Base-by-base conservation (phyloP, 345 rosid species). In the Rhizophora mangle region DNA sequence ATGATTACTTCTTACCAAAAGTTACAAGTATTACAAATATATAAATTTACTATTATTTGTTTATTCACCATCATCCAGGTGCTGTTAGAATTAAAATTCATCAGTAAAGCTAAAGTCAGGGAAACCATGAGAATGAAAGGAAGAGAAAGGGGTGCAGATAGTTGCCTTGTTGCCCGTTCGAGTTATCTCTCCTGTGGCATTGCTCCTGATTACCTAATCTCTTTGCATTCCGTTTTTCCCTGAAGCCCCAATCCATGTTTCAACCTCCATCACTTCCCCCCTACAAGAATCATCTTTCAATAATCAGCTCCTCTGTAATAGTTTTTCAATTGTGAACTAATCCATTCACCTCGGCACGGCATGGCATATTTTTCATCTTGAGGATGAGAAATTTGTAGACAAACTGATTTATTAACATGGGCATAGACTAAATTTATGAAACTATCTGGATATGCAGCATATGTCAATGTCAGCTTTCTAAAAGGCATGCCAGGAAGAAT, bases 21-120 rank as follows among this genome's bases (percentile, higher is more conserved):
- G n/a, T n/a, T n/a, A n/a, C n/a, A n/a, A n/a, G 24, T 24, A 24
- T 24, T 24, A 24, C 1, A 24, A 24, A 24, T 24, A 24, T 24
- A 24, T 24, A 24, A 24, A 24, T 24, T 24, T n/a, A n/a, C n/a
- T n/a, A n/a, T 54, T 6, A 27, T 54, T 21, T 21, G 21, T 11
- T 54, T 21, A n/a, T 54, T 54, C 58, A 54, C 6, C 58, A 54
- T 54, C 58, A 54, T 27, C 58, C 58, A 54, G 13, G 58, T 54
- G 58, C 27, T 21, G 58, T 54, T 54, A 20, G 24, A 21, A 7
- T 8, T 54, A 6, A 7, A 54, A 20, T 54, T 54, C 11, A 7
- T 54, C 21, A 54, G 21, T 11, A 8, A 54, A 54, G 4, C 6
- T 36, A 1, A 8, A 36, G 2, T 36, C 43, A 53, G 24, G 20